These are phyloP conservation scores for Dryadomyces sulphureus DNA, from an alignment of 2,329 filamentous ascomycete species.

Conservation along the genomic window DNA sequence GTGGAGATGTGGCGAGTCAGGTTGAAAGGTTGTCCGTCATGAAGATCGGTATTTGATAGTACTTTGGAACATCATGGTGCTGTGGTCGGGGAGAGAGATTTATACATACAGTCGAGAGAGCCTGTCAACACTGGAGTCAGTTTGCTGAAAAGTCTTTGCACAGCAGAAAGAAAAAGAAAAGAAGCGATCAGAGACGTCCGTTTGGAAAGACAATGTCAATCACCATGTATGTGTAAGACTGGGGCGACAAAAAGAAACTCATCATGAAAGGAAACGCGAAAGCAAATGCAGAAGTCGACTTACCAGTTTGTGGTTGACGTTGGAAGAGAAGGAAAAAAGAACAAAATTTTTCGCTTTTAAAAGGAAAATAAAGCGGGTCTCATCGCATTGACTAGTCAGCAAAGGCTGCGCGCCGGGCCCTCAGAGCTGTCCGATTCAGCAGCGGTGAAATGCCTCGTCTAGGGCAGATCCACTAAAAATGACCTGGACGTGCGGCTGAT, in stretches of 20 bases:
- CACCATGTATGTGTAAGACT: constrained; percentile 42
- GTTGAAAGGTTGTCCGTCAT: constrained; percentile 14
- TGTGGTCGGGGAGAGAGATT: neutral
- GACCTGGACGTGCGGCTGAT: no score
- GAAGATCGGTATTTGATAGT: constrained; percentile 28
- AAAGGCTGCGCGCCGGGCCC: no score
- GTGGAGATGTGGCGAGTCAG: constrained; percentile 3
- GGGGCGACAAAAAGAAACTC: constrained; percentile 42
- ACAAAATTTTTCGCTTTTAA: no score
- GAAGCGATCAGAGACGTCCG: constrained; percentile 27
- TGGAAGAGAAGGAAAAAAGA: no score
- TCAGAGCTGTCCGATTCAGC: no score
- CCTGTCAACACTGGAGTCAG: no score
- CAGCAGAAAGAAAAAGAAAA: constrained; percentile 2
- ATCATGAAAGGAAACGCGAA: constrained; percentile 26
- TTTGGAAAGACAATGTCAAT: constrained; percentile 39
- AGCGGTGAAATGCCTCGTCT: no score
- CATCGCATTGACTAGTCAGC: no score
- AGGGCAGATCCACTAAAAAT: no score
- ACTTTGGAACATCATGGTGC: constrained; percentile 26
- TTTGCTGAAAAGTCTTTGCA: neutral
- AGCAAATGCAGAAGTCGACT: neutral
- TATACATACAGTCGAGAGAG: neutral
- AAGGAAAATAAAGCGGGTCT: no score
- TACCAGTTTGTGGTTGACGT: neutral